Conservation (phyloP, 2,329 filamentous ascomycete genomes). For the Aspergillus pseudoglaucus region DNA sequence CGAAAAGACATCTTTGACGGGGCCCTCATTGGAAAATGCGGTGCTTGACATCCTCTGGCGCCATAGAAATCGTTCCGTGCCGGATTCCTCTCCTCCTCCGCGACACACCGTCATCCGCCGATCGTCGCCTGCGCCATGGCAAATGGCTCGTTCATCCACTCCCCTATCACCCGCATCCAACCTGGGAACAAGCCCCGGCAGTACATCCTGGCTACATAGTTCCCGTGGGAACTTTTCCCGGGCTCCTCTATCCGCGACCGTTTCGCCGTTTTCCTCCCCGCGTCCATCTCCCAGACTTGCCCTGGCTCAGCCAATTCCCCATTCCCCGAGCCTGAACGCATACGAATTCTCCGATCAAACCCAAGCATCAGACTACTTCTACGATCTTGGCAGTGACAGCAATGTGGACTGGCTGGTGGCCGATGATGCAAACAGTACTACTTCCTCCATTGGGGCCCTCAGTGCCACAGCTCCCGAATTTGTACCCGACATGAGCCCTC, state of each 20-base stretch:
- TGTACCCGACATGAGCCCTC: constrained; percentile 87
- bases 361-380: constrained; percentile 68
- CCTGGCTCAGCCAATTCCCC: constrained; percentile 86
- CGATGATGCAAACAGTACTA: constrained; percentile 75
- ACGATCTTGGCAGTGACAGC: constrained; percentile 77
- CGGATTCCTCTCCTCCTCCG: constrained; percentile 70
- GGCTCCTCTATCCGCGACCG: constrained; percentile 66
- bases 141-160: constrained; percentile 65
- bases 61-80: constrained; percentile 35
- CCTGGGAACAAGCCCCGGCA: constrained; percentile 68
- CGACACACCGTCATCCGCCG: constrained; percentile 85
- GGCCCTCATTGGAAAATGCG: constrained; percentile 76
- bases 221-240: constrained; percentile 70
- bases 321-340: constrained; percentile 87
- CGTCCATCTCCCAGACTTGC: constrained; percentile 86
- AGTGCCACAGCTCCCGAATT: constrained; percentile 81
- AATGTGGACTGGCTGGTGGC: constrained; percentile 94
- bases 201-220: constrained; percentile 68
- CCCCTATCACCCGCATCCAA: constrained; percentile 78
- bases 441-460: constrained; percentile 69
- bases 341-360: constrained; percentile 89
- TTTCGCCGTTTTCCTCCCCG: constrained; percentile 89
- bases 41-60: constrained; percentile 84
- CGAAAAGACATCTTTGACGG: constrained; percentile 68
- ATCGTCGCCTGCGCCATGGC: constrained; percentile 90